Evolutionary conservation across 1,284 basidiomycete species (phyloP).

Genomic region (Inonotus obliquus): DNA sequence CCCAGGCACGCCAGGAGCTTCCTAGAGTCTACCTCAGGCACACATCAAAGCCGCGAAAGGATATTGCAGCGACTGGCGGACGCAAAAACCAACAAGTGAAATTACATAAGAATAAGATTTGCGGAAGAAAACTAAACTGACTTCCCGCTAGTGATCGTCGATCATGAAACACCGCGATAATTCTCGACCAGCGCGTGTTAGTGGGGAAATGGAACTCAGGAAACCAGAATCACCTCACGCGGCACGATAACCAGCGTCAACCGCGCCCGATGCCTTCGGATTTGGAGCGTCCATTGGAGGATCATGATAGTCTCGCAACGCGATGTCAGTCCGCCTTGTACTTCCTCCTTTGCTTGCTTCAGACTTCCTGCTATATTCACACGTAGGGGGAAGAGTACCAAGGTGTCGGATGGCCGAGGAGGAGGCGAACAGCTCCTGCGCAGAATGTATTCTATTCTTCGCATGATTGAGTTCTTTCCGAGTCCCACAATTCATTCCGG

Average conservation of each 20-base stretch:
- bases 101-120: not conserved
- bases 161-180: not conserved
- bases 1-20: not conserved
- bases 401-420: not conserved
- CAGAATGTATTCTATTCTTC: not conserved
- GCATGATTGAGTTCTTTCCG: not conserved
- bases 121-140: not conserved
- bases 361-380: not conserved
- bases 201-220: too few relatives aligned
- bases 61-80: not conserved
- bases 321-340: too few relatives aligned
- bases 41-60: not conserved
- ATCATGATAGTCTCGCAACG: too few relatives aligned
- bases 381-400: not conserved
- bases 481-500: not conserved
- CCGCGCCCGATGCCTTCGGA: too few relatives aligned
- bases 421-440: not conserved
- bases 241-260: too few relatives aligned
- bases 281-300: too few relatives aligned
- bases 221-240: too few relatives aligned
- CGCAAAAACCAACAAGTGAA: not conserved
- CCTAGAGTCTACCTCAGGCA: not conserved
- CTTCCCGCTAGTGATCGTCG: not conserved
- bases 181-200: too few relatives aligned
- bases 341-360: not conserved